Percentiles rank a stretch among this genome's conserved stretches.
Conservation (phyloP, 495 filamentous ascomycete species). For the Tuber umbilicatum region DNA sequence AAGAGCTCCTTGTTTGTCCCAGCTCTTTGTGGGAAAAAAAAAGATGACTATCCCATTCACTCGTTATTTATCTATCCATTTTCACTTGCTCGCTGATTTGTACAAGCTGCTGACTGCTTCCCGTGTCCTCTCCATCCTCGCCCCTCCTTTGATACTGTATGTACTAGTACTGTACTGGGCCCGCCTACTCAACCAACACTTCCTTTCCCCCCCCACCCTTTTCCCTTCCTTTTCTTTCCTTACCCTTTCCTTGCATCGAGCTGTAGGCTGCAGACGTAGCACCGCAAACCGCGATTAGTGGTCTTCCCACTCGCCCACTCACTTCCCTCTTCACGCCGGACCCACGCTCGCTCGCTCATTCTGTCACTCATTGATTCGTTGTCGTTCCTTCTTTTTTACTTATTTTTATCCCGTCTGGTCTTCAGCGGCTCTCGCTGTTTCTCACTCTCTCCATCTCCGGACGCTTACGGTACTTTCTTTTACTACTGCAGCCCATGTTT, state of each 20-base stretch:
- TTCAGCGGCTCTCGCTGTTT: slow-evolving; percentile 8
- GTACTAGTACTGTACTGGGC: background rate
- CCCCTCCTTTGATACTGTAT: background rate
- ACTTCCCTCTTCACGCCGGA: slow-evolving; percentile 14
- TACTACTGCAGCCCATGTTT: slow-evolving; percentile 1
- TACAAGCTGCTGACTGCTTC: background rate
- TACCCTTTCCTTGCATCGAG: slow-evolving; percentile 13
- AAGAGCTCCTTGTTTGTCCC: background rate
- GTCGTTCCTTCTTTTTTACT: slow-evolving; percentile 16
- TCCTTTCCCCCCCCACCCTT: slow-evolving; percentile 9
- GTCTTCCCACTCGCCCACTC: slow-evolving; percentile 6
- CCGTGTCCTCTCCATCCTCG: background rate
- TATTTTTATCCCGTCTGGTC: slow-evolving; percentile 13
- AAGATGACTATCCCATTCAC: background rate
- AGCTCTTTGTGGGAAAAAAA: background rate
- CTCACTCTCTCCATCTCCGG: slow-evolving; percentile 11
- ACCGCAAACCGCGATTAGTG: slow-evolving; percentile 6
- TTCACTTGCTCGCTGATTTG: background rate
- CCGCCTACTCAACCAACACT: slow-evolving; percentile 1
- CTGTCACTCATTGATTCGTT: slow-evolving; percentile 23
- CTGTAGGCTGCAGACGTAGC: slow-evolving; percentile 21
- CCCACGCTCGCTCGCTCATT: slow-evolving; percentile 12
- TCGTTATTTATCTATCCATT: background rate
- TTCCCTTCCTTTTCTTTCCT: slow-evolving; percentile 6
- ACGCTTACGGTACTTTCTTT: background rate